Evolutionary conservation across 805 yeast genomes (phyloP), one percentile per base, ranked within the genome.

Genomic region (Saturnispora besseyi): DNA sequence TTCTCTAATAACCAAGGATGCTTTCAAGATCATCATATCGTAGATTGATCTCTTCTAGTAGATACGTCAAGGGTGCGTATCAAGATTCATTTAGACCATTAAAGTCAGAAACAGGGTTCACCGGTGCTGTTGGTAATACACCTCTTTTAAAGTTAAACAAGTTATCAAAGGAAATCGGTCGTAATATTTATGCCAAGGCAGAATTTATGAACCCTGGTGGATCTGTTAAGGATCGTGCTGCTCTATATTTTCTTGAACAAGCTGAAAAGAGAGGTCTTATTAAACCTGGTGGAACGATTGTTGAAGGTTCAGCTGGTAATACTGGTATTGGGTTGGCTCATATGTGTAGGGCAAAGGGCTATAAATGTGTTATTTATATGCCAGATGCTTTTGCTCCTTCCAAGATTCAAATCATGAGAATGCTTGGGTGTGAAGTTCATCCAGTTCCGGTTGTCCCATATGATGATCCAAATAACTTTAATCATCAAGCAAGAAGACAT

Each of bases 301-400:
- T 88, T 26, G 96, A 88, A 66, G 96, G 96, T 12, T 87, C 96
- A n/a, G 96, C 96, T 3, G 96, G 96, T 41, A 88, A 88, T 68
- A 88, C 96, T 15, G 96, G 96, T 30, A 89, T 88, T 58, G 96
- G 96, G 1, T 71, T 88, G 49, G 96, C 96, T 5, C 82, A 77
- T 60, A 80, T 83, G 45, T 86, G 95, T 64, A 73, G 95, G 36
- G 78, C 91, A 45, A 79, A 83, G 57, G 96, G 96, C 36, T 88
- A 88, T 71, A 78, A 83, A 53, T 81, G 95, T 65, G 81, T 88
- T 48, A 85, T 89, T 52, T 88, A 87, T 72, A 88, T 88, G 89
- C 96, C 96, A 52, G 79, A 88, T 66, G 87, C 96, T 2, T 96
- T 87, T 64, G 77, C 93, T 3, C 86, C 85, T 56, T 74, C 79